A percentile compares a stretch with the other conserved stretches of the same genome.
These are phyloP conservation scores for Fusarium sp. DNA, from an alignment of 2,329 filamentous ascomycete genomes.

Conservation along the genomic window DNA sequence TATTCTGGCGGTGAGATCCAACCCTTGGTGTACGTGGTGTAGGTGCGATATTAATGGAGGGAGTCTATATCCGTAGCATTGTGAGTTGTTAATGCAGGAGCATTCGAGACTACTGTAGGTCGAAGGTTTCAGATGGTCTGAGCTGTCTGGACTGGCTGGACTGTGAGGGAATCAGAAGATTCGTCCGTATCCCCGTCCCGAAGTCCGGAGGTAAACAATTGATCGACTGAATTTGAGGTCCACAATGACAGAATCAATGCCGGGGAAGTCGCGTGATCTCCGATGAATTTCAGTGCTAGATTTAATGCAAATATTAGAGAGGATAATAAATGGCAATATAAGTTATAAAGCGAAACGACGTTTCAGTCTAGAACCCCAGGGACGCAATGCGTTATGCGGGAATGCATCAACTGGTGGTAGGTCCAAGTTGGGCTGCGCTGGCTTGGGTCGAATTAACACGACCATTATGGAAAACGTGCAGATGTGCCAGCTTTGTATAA, in stretches of 20 bases:
- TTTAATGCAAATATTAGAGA: slow-evolving; percentile 13
- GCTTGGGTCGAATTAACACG: background rate
- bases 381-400: slow-evolving; percentile 33
- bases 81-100: slow-evolving; percentile 38
- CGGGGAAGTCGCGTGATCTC: slow-evolving; percentile 32
- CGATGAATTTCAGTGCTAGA: slow-evolving; percentile 15
- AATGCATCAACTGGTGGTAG: slow-evolving; percentile 26
- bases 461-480: slow-evolving; percentile 19
- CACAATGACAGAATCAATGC: slow-evolving; percentile 23
- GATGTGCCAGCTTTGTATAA: slow-evolving; percentile 39
- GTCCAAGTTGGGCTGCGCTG: background rate
- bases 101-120: slow-evolving; percentile 25
- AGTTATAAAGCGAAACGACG: background rate
- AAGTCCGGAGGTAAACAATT: slow-evolving; percentile 5
- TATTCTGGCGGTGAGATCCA: slow-evolving; percentile 24
- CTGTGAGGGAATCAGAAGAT: slow-evolving; percentile 3
- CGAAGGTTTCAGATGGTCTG: slow-evolving; percentile 28
- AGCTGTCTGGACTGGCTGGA: slow-evolving; percentile 10
- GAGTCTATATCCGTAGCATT: slow-evolving; percentile 25
- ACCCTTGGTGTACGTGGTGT: slow-evolving; percentile 2
- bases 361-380: slow-evolving; percentile 15
- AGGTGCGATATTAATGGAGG: slow-evolving; percentile 25
- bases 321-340: slow-evolving; percentile 5
- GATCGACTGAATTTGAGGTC: slow-evolving; percentile 13
- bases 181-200: slow-evolving; percentile 21